Percentiles rank a stretch among this genome's conserved stretches.
These are phyloP conservation scores for Liriodendron chinense DNA, from an alignment of 164 flowering plant species.

Conservation along the genomic window DNA sequence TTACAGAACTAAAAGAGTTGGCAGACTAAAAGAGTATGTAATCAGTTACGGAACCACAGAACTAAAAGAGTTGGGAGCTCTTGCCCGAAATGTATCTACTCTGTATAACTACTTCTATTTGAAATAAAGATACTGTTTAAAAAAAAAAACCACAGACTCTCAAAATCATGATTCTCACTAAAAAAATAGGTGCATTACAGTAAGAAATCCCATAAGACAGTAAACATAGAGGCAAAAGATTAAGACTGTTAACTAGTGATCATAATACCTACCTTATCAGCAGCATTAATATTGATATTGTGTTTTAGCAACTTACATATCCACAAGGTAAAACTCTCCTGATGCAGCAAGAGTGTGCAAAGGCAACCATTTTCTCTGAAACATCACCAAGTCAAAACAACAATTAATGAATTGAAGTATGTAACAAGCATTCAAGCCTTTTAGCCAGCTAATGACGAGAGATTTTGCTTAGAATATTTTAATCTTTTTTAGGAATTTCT, in stretches of 20 bases:
- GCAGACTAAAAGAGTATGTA: neutral
- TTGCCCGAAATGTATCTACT: too few relatives aligned
- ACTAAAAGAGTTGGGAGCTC: too few relatives aligned
- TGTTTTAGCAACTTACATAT: slow-evolving; percentile 72
- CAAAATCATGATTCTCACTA: too few relatives aligned
- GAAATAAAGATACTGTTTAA: too few relatives aligned
- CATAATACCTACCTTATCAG: slow-evolving; percentile 56
- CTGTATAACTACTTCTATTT: too few relatives aligned
- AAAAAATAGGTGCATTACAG: neutral
- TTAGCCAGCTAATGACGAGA: too few relatives aligned
- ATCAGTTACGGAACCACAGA: neutral
- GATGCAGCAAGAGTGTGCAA: slow-evolving; percentile 85
- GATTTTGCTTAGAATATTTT: too few relatives aligned
- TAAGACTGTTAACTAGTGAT: neutral
- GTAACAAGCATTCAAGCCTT: too few relatives aligned
- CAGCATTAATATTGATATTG: slow-evolving; percentile 70
- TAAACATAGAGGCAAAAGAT: neutral
- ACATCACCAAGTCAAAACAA: slow-evolving; percentile 11
- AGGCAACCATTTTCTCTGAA: slow-evolving; percentile 87
- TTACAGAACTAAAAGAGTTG: slow-evolving; percentile 1
- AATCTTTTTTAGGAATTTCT: too few relatives aligned
- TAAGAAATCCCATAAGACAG: neutral
- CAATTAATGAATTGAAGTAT: neutral
- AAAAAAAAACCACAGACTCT: too few relatives aligned
- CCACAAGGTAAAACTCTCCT: slow-evolving; percentile 77